Evolutionary conservation across 805 yeast genomes (phyloP).

Genomic region (Schizosaccharomyces octosporus): DNA sequence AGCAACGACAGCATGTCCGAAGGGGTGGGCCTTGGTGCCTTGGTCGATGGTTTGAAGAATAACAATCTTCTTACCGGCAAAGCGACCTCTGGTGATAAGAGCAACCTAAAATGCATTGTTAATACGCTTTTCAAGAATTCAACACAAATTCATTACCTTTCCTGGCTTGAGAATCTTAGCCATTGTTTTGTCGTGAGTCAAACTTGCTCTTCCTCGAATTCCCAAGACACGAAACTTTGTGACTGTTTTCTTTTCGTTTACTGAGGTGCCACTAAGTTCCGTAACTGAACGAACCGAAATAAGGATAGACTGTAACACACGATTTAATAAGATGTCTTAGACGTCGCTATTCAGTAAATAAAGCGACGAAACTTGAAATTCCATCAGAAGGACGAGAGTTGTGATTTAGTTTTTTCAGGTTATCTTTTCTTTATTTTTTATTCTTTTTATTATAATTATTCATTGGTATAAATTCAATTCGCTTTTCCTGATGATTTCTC

Average conservation of each 20-base stretch:
- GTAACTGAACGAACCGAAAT: neutral
- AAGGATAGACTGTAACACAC: neutral
- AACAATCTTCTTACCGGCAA: constrained; percentile 99
- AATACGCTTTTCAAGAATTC: neutral
- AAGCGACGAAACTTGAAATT: too few species aligned
- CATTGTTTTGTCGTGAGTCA: constrained; percentile 1
- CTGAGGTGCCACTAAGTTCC: neutral
- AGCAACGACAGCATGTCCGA: constrained; percentile 98
- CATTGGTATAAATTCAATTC: too few species aligned
- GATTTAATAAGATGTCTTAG: too few species aligned
- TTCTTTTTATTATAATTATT: too few species aligned
- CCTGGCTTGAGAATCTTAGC: constrained; percentile 3
- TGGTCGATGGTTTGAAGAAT: constrained; percentile 95
- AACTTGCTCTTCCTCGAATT: neutral
- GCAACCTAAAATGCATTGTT: neutral
- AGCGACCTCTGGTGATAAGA: constrained; percentile 98
- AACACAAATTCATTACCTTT: constrained; percentile 11
- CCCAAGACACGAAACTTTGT: neutral
- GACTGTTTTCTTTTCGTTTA: neutral
- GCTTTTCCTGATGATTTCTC: too few species aligned
- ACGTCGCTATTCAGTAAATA: too few species aligned
- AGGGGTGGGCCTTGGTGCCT: constrained; percentile 94
- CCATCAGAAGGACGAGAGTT: too few species aligned
- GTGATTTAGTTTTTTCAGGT: too few species aligned
- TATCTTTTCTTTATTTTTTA: too few species aligned